Percentiles rank a stretch among this genome's conserved stretches.
Evolutionary conservation across 257 asterid species (phyloP).

Genomic region (Fraxinus anomala): DNA sequence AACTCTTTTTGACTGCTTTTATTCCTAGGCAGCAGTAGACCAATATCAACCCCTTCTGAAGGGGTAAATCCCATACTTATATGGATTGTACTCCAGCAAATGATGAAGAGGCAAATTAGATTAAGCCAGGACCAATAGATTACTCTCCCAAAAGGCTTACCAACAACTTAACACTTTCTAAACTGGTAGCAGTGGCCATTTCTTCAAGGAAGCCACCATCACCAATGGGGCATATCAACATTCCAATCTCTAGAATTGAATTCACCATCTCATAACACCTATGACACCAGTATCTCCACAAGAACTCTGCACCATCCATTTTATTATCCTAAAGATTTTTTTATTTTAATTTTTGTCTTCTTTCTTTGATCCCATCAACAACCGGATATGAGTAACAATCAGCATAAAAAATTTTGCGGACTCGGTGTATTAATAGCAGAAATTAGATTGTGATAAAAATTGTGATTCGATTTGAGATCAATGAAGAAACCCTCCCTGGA

Average conservation of each 20-base stretch:
- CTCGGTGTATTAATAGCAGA: neutral
- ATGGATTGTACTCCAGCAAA: neutral
- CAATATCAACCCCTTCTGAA: slow-evolving; percentile 9
- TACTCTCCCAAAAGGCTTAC: neutral
- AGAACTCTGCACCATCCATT: slow-evolving; percentile 6
- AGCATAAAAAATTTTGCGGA: neutral
- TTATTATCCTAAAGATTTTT: neutral
- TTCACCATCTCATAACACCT: slow-evolving; percentile 17
- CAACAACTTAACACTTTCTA: slow-evolving; percentile 15
- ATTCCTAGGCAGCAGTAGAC: neutral
- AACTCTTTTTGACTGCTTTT: neutral
- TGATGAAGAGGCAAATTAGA: neutral
- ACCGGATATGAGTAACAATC: neutral
- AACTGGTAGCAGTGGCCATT: slow-evolving; percentile 15
- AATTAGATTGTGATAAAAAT: too few relatives aligned
- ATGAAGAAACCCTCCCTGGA: neutral
- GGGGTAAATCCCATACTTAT: neutral
- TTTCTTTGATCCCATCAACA: too few relatives aligned
- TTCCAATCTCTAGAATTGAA: slow-evolving; percentile 14
- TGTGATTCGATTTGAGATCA: neutral
- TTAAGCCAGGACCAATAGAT: neutral
- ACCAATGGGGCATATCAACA: slow-evolving; percentile 6
- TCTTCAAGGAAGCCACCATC: slow-evolving; percentile 25
- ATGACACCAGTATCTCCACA: slow-evolving; percentile 17
- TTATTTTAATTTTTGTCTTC: too few relatives aligned